Evolutionary conservation across 2,329 filamentous ascomycete genomes (phyloP).

Genomic region (Alternaria sp.): DNA sequence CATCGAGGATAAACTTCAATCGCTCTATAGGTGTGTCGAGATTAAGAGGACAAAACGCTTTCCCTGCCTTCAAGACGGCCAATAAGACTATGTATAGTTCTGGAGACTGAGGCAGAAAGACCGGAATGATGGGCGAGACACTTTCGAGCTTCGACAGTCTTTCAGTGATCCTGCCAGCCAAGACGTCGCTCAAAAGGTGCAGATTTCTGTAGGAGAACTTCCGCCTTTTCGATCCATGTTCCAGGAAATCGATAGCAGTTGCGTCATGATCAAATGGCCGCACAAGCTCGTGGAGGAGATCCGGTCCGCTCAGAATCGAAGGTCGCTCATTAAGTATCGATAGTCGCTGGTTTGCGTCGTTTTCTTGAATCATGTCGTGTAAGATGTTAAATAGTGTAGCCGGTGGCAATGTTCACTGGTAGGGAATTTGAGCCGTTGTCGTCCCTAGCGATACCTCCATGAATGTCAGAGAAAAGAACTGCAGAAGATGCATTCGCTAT

Average conservation of each 20-base stretch:
- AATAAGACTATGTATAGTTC: constrained; percentile 80
- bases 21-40: constrained; percentile 80
- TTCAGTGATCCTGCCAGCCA: constrained; percentile 58
- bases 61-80: constrained; percentile 81
- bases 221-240: constrained; percentile 56
- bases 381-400: constrained; percentile 15
- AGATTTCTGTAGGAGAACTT: constrained; percentile 70
- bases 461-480: background rate
- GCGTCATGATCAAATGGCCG: constrained; percentile 47
- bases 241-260: constrained; percentile 71
- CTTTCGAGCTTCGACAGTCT: constrained; percentile 39
- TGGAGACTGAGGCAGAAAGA: constrained; percentile 80
- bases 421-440: background rate
- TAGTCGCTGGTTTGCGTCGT: constrained; percentile 18
- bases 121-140: constrained; percentile 67
- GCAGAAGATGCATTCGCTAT: constrained; percentile 1
- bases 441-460: background rate
- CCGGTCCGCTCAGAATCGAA: constrained; percentile 61
- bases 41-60: constrained; percentile 85
- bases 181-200: constrained; percentile 64
- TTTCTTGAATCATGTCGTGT: constrained; percentile 38
- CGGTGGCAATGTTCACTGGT: constrained; percentile 3
- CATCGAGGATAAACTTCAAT: constrained; percentile 80
- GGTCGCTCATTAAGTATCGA: constrained; percentile 66
- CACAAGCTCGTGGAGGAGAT: constrained; percentile 71